Percentiles rank a stretch among this genome's conserved stretches.
Conservation (phyloP, 2,329 filamentous ascomycete species). For the Colletotrichum graminicola region DNA sequence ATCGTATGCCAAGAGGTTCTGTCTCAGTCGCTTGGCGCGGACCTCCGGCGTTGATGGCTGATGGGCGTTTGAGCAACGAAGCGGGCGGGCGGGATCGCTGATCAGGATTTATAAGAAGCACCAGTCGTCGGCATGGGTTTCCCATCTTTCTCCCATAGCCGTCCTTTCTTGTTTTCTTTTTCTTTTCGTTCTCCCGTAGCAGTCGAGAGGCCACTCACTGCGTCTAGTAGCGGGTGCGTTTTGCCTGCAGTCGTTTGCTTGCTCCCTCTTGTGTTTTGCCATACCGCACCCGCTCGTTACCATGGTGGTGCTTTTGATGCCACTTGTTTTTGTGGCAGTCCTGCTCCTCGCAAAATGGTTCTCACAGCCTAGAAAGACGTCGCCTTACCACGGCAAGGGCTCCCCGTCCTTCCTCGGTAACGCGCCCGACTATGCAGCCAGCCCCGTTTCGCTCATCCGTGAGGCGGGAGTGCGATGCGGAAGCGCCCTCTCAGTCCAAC, state of each 20-base stretch:
- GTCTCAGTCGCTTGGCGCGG: constrained; percentile 15
- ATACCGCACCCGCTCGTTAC: no score
- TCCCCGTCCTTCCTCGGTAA: constrained; percentile 40
- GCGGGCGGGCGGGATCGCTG: not conserved
- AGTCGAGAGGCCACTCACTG: not conserved
- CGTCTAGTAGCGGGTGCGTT: not conserved
- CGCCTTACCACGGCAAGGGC: constrained; percentile 40
- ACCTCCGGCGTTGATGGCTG: constrained; percentile 3
- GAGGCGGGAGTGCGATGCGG: constrained; percentile 29
- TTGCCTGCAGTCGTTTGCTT: not conserved
- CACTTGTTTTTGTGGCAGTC: not conserved
- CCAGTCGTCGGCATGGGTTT: not conserved
- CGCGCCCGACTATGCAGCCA: constrained; percentile 17
- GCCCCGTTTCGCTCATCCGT: constrained; percentile 29
- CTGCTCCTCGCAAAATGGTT: constrained; percentile 25
- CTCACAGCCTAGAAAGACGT: constrained; percentile 31
- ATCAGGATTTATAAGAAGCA: not conserved
- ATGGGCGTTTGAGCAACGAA: not conserved
- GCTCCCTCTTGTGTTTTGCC: not conserved
- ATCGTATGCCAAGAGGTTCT: not conserved
- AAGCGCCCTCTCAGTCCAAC: constrained; percentile 33
- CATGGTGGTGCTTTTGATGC: constrained; percentile 10
- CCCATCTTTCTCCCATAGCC: no score
- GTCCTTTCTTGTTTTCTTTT: not conserved
- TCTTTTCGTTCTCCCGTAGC: not conserved